Percentiles rank a stretch among this genome's conserved stretches.
phyloP scores from a whole-genome alignment of 2,329 filamentous ascomycete genomes.

The Arthrobotrys iridis region DNA sequence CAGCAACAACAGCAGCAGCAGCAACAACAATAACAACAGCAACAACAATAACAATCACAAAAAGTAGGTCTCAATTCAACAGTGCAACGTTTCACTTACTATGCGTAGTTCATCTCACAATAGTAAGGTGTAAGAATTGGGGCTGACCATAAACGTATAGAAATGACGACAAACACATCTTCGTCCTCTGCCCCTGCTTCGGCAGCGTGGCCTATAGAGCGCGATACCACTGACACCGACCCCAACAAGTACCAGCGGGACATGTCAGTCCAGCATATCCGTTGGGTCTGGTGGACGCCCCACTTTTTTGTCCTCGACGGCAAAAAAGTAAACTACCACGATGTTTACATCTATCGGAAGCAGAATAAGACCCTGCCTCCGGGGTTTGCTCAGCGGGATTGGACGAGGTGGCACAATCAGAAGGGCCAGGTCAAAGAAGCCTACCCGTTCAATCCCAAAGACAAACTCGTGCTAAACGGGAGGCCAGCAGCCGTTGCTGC shows the following conservation, averaged over 20 bases:
- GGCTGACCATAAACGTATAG: background rate
- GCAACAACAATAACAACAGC: background rate
- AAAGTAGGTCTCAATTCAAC: background rate
- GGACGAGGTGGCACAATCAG: constrained; percentile 21
- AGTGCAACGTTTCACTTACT: background rate
- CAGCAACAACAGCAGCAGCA: background rate
- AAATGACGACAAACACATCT: background rate
- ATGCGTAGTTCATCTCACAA: background rate
- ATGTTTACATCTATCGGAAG: constrained; percentile 17
- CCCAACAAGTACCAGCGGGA: constrained; percentile 13
- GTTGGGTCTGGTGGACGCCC: constrained; percentile 45
- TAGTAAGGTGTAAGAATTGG: too few relatives aligned
- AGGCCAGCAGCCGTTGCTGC: background rate
- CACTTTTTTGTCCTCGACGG: constrained; percentile 23
- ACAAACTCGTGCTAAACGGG: constrained; percentile 9
- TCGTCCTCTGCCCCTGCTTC: constrained; percentile 1
- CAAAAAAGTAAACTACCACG: constrained; percentile 40
- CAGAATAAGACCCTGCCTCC: background rate
- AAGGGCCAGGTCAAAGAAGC: background rate
- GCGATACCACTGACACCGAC: constrained; percentile 33
- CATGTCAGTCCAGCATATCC: background rate
- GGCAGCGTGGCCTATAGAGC: constrained; percentile 26
- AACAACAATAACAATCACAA: background rate
- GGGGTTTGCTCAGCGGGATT: constrained; percentile 9
- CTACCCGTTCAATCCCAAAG: background rate